These are phyloP conservation scores for Cylindricascospora bacillispora DNA, from an alignment of 1,139 yeast genomes.

Conservation along the genomic window DNA sequence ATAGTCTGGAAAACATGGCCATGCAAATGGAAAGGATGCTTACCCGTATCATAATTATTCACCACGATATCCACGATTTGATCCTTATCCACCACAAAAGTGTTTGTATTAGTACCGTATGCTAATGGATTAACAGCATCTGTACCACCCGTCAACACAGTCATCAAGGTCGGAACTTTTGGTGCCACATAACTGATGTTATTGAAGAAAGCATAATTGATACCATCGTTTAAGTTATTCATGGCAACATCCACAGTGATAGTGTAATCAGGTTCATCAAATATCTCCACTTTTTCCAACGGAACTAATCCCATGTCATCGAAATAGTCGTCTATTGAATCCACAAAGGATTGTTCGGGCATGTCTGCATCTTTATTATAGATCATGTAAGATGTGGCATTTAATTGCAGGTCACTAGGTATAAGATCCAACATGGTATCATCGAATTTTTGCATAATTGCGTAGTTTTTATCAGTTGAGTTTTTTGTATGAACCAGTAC, in stretches of 20 bases:
- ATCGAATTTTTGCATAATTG: conserved; percentile 70
- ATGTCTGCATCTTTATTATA: conserved; percentile 37
- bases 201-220: conserved; percentile 85
- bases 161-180: conserved; percentile 66
- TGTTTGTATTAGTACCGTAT: conserved; percentile 72
- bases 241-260: conserved; percentile 56
- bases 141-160: conserved; percentile 63
- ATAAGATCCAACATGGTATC: conserved; percentile 62
- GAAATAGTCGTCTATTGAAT: conserved; percentile 34
- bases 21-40: conserved; percentile 82
- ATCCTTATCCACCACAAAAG: conserved; percentile 57
- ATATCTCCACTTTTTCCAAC: conserved; percentile 34
- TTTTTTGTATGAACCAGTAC: conserved; percentile 61
- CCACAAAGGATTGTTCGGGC: conserved; percentile 36
- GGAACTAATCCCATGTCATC: conserved; percentile 64
- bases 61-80: conserved; percentile 56
- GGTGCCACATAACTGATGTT: conserved; percentile 66
- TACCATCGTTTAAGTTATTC: conserved; percentile 72
- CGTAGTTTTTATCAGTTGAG: conserved; percentile 46
- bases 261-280: conserved; percentile 53
- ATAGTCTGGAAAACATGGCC: conserved; percentile 68
- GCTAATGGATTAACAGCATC: conserved; percentile 38
- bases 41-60: conserved; percentile 63
- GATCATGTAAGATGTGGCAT: conserved; percentile 59
- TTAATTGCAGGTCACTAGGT: conserved; percentile 50